These are phyloP conservation scores for Calamus simplicifolius DNA, from an alignment of 176 grass and related monocot species.

Conservation along the genomic window DNA sequence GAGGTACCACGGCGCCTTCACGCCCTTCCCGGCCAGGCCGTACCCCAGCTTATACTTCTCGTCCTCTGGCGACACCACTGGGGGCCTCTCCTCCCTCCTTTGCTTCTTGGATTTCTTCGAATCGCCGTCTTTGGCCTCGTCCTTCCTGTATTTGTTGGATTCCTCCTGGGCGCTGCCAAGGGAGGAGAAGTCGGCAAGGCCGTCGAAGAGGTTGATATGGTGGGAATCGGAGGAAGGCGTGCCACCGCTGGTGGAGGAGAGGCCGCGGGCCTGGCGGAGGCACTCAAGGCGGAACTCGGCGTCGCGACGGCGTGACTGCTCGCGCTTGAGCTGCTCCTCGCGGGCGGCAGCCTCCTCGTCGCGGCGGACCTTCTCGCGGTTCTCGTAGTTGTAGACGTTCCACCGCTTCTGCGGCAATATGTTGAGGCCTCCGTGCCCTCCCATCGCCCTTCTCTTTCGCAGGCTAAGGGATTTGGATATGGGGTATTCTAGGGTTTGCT, in stretches of 20 bases:
- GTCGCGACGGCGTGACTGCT: constrained; percentile 70
- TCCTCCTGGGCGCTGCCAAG: constrained; percentile 37
- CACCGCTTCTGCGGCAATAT: constrained; percentile 97
- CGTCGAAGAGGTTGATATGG: constrained; percentile 77
- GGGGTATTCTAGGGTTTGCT: too few species aligned
- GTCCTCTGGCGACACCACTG: constrained; percentile 61
- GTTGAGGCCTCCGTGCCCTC: constrained; percentile 87
- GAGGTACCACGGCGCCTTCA: constrained; percentile 76
- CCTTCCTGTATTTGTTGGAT: constrained; percentile 23
- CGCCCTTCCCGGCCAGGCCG: constrained; percentile 78
- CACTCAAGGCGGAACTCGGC: constrained; percentile 49
- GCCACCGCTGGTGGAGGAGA: background rate
- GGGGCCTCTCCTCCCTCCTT: constrained; percentile 47
- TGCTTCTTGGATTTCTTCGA: constrained; percentile 33
- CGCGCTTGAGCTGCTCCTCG: constrained; percentile 78
- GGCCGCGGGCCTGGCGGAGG: constrained; percentile 52
- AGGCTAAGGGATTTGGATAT: too few species aligned
- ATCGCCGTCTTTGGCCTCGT: constrained; percentile 18
- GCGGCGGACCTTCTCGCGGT: constrained; percentile 84
- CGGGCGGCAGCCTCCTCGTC: constrained; percentile 83
- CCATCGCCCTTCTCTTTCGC: constrained; percentile 31
- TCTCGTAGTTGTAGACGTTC: constrained; percentile 96
- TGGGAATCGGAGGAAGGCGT: constrained; percentile 8
- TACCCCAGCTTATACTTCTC: constrained; percentile 92
- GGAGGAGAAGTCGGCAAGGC: constrained; percentile 40